Evolutionary conservation across 768 basidiomycete species (phyloP).

Genomic region (Asterophora lycoperdoides): DNA sequence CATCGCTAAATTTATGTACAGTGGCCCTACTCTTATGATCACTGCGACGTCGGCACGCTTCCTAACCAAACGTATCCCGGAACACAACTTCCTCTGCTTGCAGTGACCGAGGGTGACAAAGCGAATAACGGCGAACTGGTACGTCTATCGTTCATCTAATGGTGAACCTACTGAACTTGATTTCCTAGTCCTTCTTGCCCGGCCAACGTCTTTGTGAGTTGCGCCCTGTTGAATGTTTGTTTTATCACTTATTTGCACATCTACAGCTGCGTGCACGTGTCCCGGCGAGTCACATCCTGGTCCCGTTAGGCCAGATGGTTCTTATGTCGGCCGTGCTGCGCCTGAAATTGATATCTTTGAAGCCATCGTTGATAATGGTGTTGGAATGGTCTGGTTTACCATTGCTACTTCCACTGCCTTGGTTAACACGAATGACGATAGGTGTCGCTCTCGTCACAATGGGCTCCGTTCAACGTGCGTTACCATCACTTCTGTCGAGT

Average conservation of each 20-base stretch:
- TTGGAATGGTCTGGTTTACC: slow-evolving; percentile 21
- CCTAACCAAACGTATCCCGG: slow-evolving; percentile 74
- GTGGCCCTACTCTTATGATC: slow-evolving; percentile 71
- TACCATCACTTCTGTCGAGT: slow-evolving; percentile 32
- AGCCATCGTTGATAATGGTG: slow-evolving; percentile 33
- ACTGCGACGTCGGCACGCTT: slow-evolving; percentile 78
- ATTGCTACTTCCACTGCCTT: background rate
- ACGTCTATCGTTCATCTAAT: slow-evolving; percentile 9
- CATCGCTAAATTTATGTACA: background rate
- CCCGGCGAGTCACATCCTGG: slow-evolving; percentile 41
- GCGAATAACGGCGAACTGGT: slow-evolving; percentile 37
- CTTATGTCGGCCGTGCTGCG: slow-evolving; percentile 58
- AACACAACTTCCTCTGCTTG: slow-evolving; percentile 41
- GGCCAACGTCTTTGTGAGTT: slow-evolving; percentile 45
- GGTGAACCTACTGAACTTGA: background rate
- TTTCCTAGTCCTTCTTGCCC: slow-evolving; percentile 56
- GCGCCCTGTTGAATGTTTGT: too few relatives aligned
- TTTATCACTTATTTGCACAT: background rate
- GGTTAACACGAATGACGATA: slow-evolving; percentile 21
- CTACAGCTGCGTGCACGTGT: slow-evolving; percentile 37
- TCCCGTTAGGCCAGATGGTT: slow-evolving; percentile 41
- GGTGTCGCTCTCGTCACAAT: slow-evolving; percentile 52
- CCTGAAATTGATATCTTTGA: slow-evolving; percentile 75
- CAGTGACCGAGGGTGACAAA: slow-evolving; percentile 40
- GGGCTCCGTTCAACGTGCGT: slow-evolving; percentile 58